Base-by-base conservation (phyloP, 2,329 filamentous ascomycete species). In the Penicillium sclerotigenum region DNA sequence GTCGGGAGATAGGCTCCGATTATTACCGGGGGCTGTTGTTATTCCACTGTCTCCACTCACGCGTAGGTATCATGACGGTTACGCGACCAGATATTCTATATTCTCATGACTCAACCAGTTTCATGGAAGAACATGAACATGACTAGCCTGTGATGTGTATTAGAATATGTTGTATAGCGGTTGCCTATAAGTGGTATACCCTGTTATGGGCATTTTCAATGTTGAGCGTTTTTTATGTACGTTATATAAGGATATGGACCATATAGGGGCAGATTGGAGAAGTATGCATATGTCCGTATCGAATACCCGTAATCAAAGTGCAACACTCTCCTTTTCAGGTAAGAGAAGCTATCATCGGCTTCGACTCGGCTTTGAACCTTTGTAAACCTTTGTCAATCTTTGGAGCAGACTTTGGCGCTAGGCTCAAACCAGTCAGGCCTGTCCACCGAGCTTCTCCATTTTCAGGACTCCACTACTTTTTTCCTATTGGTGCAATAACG, bases 291-390 rank as follows among this genome's bases (percentile, higher is more conserved):
- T 33, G n/a, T 33, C 9, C 16, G 40, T 53, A 53, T 36, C 16
- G 7, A 34, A 48, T 48, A 53, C 51, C 26, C 41, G 52, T 54
- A 49, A 36, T 54, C 37, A 54, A 49, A 54, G 46, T 54, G 52
- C 52, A 54, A 54, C 51, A 11, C n/a, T 43, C 41, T 52, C 43
- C 51, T 54, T 54, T 53, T 48, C 47, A 31, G 47, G 45, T n/a
- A 33, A 43, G 47, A 52, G 49, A 54, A 54, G 51, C 51, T 54
- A 54, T 41, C 37, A 53, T 65, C 65, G 66, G 66, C 62, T 63
- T 62, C 66, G 66, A 59, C 65, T 50, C 57, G 57, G 54, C 59
- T 61, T 55, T 58, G 51, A 48, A 54, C 52, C 50, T 59, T 56
- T 46, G 28, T 18, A n/a, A n/a, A n/a, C n/a, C n/a, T n/a, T n/a